Percentiles rank a stretch among this genome's conserved stretches.
phyloP scores from a whole-genome alignment of 257 asterid species.

The Solanum sejunctum region DNA sequence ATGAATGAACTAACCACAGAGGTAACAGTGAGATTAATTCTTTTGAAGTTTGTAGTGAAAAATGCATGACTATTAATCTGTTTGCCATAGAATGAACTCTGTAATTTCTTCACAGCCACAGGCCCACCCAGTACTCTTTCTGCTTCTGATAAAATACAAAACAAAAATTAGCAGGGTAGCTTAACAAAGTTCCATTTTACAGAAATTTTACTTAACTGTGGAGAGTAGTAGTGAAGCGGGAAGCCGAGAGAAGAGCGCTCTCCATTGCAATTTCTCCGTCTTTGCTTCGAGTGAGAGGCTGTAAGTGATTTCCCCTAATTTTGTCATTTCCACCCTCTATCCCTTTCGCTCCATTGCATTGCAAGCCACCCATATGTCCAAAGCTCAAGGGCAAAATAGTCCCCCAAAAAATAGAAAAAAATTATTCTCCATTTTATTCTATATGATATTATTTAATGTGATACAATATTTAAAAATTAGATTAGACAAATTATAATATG shows the following conservation, averaged over 20 bases:
- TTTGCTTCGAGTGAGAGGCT: neutral
- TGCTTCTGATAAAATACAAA: constrained; percentile 3
- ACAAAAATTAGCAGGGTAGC: neutral
- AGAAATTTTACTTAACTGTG: constrained; percentile 20
- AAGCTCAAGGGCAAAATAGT: neutral
- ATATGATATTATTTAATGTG: too few relatives aligned
- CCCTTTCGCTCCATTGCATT: too few relatives aligned
- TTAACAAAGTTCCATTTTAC: neutral
- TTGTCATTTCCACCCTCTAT: too few relatives aligned
- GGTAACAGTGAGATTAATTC: constrained; percentile 27
- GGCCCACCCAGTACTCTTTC: constrained; percentile 20
- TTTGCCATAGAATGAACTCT: constrained; percentile 32
- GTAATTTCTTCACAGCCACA: constrained; percentile 8
- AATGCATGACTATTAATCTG: constrained; percentile 3
- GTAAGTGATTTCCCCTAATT: neutral
- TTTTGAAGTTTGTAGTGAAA: constrained; percentile 8
- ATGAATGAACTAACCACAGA: constrained; percentile 35
- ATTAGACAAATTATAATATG: too few relatives aligned
- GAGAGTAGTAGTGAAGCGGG: constrained; percentile 27
- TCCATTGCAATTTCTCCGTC: constrained; percentile 16
- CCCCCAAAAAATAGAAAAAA: neutral
- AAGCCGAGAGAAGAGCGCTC: constrained; percentile 34
- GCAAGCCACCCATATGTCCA: too few relatives aligned
- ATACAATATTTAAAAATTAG: too few relatives aligned
- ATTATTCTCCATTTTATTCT: too few relatives aligned